Conservation (phyloP, 345 rosid genomes). For the Eutrema yunnanense region DNA sequence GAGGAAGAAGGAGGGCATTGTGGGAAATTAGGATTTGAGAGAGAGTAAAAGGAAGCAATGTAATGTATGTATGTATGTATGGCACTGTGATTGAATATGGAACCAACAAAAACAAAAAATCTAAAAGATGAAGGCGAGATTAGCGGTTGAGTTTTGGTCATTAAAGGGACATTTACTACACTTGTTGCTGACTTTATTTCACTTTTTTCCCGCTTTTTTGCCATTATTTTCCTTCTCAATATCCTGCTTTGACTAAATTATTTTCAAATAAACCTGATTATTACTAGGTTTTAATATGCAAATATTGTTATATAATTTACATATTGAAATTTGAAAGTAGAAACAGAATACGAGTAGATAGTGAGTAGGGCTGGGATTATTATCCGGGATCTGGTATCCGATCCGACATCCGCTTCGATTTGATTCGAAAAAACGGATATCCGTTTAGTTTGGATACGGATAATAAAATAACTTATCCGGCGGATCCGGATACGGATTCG, state of each 20-base stretch:
- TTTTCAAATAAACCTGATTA: not conserved
- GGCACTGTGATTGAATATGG: not conserved
- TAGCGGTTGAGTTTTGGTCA: slow-evolving; percentile 27
- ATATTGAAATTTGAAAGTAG: not conserved
- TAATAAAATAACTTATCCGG: too few species aligned
- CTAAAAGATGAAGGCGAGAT: slow-evolving; percentile 21
- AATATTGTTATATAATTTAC: not conserved
- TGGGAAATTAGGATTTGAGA: not conserved
- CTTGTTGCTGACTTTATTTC: slow-evolving; percentile 21
- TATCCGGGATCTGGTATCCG: too few species aligned
- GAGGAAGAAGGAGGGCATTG: slow-evolving; percentile 32
- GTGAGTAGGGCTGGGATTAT: not conserved
- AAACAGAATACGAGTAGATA: not conserved
- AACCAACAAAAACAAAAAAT: not conserved
- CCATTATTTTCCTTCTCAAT: not conserved
- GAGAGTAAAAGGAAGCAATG: slow-evolving; percentile 11
- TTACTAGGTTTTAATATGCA: not conserved
- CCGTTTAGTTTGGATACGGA: too few species aligned
- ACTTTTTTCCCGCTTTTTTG: not conserved
- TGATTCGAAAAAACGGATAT: too few species aligned
- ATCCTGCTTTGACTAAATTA: not conserved
- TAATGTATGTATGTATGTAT: too few species aligned
- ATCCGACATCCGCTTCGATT: too few species aligned
- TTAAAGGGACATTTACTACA: slow-evolving; percentile 12
- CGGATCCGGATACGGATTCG: too few species aligned